Evolutionary conservation across 768 basidiomycete species (phyloP).

Genomic region (Pseudohyphozyma bogoriensis): DNA sequence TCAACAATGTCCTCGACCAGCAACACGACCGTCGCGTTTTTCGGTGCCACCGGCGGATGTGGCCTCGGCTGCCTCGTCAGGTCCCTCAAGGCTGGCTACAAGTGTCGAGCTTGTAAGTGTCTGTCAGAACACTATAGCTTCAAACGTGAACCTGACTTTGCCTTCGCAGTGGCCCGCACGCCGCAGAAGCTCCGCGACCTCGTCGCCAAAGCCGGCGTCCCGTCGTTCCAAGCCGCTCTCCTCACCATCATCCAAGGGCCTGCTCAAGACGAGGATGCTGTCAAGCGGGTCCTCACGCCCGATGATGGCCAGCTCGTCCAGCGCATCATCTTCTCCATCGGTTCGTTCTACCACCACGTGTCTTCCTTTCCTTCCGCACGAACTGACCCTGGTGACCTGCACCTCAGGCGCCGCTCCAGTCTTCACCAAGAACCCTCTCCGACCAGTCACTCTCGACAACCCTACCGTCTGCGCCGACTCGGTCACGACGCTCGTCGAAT

Average conservation of each 20-base stretch:
- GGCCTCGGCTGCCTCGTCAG: not conserved
- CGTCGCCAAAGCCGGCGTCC: not conserved
- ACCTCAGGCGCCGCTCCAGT: not conserved
- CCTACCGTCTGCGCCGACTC: not conserved
- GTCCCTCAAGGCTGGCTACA: not conserved
- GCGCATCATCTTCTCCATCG: not conserved
- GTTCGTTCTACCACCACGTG: too few relatives aligned
- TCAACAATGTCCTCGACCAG: not conserved
- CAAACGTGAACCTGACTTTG: not conserved
- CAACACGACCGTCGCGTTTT: constrained; percentile 1
- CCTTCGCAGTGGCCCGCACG: not conserved
- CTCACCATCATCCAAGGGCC: not conserved
- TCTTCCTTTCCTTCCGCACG: not conserved
- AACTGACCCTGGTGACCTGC: not conserved
- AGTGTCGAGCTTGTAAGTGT: not conserved
- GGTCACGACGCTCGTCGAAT: not conserved
- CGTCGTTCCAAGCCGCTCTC: not conserved
- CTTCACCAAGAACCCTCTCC: not conserved
- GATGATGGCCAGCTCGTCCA: not conserved
- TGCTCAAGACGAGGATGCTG: not conserved
- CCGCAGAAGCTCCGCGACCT: not conserved
- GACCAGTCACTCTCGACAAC: constrained; percentile 1
- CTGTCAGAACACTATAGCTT: not conserved
- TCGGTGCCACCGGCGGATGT: constrained; percentile 4
- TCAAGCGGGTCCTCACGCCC: not conserved